phyloP scores from a whole-genome alignment of 108 stramenopile genomes.

The Cyclotella baltica region DNA sequence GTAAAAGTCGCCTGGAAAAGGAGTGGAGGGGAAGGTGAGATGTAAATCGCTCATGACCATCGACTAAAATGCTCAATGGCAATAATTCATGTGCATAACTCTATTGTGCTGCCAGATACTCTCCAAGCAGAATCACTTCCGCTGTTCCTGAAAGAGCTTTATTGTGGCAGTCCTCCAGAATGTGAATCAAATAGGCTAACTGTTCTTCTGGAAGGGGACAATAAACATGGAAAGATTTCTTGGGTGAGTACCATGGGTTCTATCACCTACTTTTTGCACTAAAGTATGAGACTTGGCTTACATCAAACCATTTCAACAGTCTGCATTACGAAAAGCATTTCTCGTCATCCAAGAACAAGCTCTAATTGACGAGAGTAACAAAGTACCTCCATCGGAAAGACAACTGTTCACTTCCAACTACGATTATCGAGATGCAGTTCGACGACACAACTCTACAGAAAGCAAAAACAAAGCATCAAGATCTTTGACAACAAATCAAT shows the following conservation, averaged over 20 bases:
- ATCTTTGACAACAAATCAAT: conserved; percentile 3
- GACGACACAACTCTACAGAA: neutral
- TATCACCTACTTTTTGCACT: neutral
- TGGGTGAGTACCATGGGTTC: neutral
- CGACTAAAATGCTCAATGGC: neutral
- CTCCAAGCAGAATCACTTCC: neutral
- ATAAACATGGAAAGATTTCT: neutral
- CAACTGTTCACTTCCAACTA: conserved; percentile 5
- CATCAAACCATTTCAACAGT: neutral
- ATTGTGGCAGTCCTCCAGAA: neutral
- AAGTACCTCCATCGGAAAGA: neutral
- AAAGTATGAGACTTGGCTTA: neutral
- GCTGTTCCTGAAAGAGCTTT: neutral
- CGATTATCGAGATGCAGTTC: conserved; percentile 4
- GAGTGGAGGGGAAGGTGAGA: conserved; percentile 3
- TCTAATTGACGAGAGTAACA: neutral
- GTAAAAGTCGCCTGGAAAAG: neutral
- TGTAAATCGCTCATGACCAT: neutral
- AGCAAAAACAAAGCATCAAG: neutral
- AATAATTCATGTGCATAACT: neutral
- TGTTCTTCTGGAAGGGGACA: neutral
- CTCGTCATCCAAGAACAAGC: neutral
- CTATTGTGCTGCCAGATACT: neutral
- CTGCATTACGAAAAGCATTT: conserved; percentile 12
- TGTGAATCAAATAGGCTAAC: neutral